Base-by-base conservation (phyloP, 768 basidiomycete genomes). In the Flagelloscypha sp. region DNA sequence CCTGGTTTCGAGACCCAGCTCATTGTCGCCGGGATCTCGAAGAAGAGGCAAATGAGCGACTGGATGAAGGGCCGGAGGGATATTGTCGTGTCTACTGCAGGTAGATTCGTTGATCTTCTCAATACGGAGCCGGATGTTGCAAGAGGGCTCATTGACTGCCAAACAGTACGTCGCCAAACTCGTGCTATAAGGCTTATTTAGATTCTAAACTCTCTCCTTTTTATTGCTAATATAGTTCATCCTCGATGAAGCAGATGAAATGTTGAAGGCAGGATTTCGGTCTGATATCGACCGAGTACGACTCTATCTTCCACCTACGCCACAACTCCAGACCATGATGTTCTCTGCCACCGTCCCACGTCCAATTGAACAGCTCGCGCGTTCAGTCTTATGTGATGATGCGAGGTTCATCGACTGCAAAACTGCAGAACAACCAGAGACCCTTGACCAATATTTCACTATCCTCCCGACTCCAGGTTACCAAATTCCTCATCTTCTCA, bases 221-320 rank as follows among this genome's bases (percentile, higher is more conserved):
- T 16, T 17, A n/a, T 37, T 42, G 20, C 45, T 39, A n/a, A 38
- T 24, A 8, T 43, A 89, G 85, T 70, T 98, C 35, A 70, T 98
- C 40, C 65, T 98, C 38, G 95, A 98, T 50, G 89, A 95, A 54
- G 87, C 89, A 8, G 92, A 98, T 50, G 86, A 83, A 0, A 66
- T 94, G 9, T 66, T 97, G 8, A 87, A 90, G 38, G 84, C 92
- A 81, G 92, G 92, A 46, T 95, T 94, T 72, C 73, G 83, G 4
- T 72, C 79, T 16, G 92, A 94, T 48, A 76, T 97, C 20, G 75
- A 84, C 15, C 74, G 70, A 2, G 88, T 94, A 47, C 57, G 70
- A 19, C 50, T 61, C 4, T 69, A 64, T 48, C 65, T 93, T n/a
- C 80, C 83, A 6, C 60, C 62, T 13, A 48, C 59, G 1, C 73